These are phyloP conservation scores for Puccinia novopanici DNA, from an alignment of 1,284 basidiomycete species.

Conservation along the genomic window DNA sequence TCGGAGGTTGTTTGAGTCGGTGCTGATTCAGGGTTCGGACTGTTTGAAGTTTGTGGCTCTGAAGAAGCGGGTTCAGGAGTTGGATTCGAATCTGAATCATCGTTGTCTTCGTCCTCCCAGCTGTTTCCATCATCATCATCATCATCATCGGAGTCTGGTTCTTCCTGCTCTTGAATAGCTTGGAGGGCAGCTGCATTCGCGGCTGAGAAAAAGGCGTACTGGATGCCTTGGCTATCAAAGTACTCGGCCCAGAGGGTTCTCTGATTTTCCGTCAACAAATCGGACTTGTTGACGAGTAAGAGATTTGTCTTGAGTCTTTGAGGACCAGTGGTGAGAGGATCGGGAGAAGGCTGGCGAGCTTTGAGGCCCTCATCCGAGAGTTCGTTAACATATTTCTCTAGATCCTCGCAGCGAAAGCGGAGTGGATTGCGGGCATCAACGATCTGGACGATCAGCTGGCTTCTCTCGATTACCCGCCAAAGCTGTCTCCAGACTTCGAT, in stretches of 20 bases:
- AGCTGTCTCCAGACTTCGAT: constrained; percentile 94
- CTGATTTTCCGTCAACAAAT: constrained; percentile 83
- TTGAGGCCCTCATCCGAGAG: constrained; percentile 50
- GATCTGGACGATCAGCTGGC: constrained; percentile 90
- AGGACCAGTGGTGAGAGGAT: constrained; percentile 60
- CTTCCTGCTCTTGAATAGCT: constrained; percentile 60
- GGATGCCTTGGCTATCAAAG: constrained; percentile 77
- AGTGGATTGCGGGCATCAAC: constrained; percentile 92
- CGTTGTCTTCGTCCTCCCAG: constrained; percentile 52
- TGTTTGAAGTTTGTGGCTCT: not conserved
- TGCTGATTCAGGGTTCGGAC: constrained; percentile 26
- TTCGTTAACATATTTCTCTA: constrained; percentile 76
- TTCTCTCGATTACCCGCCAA: constrained; percentile 91
- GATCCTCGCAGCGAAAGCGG: constrained; percentile 84
- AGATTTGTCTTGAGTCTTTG: constrained; percentile 67
- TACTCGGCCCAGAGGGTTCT: constrained; percentile 85
- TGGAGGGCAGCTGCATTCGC: constrained; percentile 79
- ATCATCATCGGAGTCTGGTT: constrained; percentile 61
- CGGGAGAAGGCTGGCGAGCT: not conserved
- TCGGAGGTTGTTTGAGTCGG: not conserved
- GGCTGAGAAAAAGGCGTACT: constrained; percentile 95
- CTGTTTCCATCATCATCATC: constrained; percentile 58
- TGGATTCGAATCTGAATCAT: constrained; percentile 48
- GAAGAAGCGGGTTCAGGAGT: not conserved
- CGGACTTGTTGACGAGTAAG: constrained; percentile 93